Evolutionary conservation across 2,329 filamentous ascomycete genomes (phyloP).

Genomic region (Sclerotiophoma versabilis): DNA sequence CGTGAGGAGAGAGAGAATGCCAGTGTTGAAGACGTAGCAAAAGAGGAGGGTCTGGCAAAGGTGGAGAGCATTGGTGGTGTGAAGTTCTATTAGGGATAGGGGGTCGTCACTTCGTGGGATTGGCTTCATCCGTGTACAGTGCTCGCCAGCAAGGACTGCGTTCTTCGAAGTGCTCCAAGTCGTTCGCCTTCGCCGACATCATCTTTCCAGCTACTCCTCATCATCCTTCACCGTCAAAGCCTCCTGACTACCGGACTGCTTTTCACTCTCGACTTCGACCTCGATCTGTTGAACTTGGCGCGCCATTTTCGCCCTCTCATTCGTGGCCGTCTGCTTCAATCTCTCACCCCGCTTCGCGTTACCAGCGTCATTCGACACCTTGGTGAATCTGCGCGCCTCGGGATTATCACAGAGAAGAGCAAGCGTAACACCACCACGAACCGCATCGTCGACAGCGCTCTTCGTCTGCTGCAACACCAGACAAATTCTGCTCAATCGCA

Average conservation of each 20-base stretch:
- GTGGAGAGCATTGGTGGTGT: conserved; percentile 42
- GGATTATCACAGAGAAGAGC: conserved; percentile 38
- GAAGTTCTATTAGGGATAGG: conserved; percentile 40
- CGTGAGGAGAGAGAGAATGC: conserved; percentile 22
- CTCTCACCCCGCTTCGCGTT: conserved; percentile 29
- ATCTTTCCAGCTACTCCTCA: neutral
- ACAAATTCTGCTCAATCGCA: conserved; percentile 33
- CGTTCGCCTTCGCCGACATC: no score
- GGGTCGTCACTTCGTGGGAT: neutral
- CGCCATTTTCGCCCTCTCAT: conserved; percentile 2
- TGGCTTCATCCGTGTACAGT: neutral
- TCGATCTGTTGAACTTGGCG: neutral
- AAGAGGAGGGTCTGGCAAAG: conserved; percentile 16
- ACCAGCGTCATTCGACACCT: conserved; percentile 34
- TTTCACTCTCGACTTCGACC: neutral
- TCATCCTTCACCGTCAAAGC: neutral
- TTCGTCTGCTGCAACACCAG: conserved; percentile 28
- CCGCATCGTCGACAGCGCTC: conserved; percentile 36
- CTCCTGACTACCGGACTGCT: neutral
- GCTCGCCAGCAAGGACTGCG: conserved; percentile 10
- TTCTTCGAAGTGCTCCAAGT: neutral
- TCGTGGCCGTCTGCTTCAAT: conserved; percentile 8
- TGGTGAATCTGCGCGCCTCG: conserved; percentile 25
- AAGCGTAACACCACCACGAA: conserved; percentile 35
- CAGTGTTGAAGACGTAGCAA: conserved; percentile 4